These are phyloP conservation scores for Malassezia psittaci DNA, from an alignment of 1,284 basidiomycete genomes.

Conservation along the genomic window DNA sequence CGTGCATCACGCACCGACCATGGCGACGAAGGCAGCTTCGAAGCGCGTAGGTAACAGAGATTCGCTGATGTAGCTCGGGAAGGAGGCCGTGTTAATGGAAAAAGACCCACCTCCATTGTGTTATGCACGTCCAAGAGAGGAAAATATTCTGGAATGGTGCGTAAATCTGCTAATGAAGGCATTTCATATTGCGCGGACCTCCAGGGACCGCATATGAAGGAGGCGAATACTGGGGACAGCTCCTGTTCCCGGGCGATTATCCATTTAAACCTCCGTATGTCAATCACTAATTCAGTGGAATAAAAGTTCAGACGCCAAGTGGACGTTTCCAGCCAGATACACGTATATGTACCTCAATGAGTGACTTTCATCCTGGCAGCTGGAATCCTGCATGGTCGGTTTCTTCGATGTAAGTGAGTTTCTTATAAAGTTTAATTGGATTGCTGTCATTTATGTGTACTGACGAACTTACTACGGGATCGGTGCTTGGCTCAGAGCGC, in stretches of 20 bases:
- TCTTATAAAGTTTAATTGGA: slow-evolving; percentile 62
- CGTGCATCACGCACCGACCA: slow-evolving; percentile 4
- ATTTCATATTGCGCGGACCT: slow-evolving; percentile 61
- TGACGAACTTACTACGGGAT: slow-evolving; percentile 91
- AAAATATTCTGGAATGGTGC: slow-evolving; percentile 64
- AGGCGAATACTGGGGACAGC: slow-evolving; percentile 72
- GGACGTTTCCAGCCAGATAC: slow-evolving; percentile 83
- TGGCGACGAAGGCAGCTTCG: slow-evolving; percentile 22
- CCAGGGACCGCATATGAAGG: slow-evolving; percentile 83
- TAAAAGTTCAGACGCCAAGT: slow-evolving; percentile 93
- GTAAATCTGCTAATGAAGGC: slow-evolving; percentile 48
- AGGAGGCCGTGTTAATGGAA: slow-evolving; percentile 88
- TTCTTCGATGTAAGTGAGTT: slow-evolving; percentile 61
- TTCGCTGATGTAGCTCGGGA: slow-evolving; percentile 56
- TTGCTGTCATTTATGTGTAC: slow-evolving; percentile 89
- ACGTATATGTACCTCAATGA: slow-evolving; percentile 59
- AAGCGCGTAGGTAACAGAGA: slow-evolving; percentile 17
- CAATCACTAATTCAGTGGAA: slow-evolving; percentile 53
- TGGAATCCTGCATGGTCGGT: slow-evolving; percentile 89
- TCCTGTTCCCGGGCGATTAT: slow-evolving; percentile 62
- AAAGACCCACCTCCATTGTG: slow-evolving; percentile 84
- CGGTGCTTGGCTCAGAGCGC: slow-evolving; percentile 65
- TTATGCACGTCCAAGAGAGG: slow-evolving; percentile 86
- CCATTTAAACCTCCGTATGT: slow-evolving; percentile 52
- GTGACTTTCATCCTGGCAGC: slow-evolving; percentile 68